These are phyloP conservation scores for Magnusiomyces fungicola DNA, from an alignment of 1,139 yeast genomes.

Conservation along the genomic window DNA sequence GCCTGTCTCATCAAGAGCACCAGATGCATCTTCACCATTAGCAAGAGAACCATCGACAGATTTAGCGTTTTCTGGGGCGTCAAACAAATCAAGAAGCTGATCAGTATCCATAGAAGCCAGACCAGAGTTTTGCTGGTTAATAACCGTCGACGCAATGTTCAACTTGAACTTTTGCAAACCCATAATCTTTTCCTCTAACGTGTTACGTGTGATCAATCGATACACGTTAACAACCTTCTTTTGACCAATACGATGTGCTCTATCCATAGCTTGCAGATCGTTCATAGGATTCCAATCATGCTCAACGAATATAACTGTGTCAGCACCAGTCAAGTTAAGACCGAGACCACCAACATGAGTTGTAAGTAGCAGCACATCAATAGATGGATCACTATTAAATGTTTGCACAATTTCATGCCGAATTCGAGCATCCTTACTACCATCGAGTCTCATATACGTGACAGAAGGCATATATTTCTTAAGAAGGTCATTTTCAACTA, in stretches of 20 bases:
- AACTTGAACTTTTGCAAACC: constrained; percentile 95
- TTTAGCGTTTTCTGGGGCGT: constrained; percentile 48
- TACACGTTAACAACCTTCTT: constrained; percentile 95
- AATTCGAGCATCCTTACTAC: constrained; percentile 86
- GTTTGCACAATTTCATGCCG: constrained; percentile 87
- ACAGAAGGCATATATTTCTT: constrained; percentile 83
- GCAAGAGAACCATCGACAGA: constrained; percentile 37
- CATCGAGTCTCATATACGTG: constrained; percentile 91
- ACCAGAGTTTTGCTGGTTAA: constrained; percentile 94
- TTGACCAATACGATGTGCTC: constrained; percentile 98
- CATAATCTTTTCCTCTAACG: constrained; percentile 96
- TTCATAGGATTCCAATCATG: constrained; percentile 99
- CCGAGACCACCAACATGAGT: constrained; percentile 99
- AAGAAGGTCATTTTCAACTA: constrained; percentile 85
- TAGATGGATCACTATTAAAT: constrained; percentile 94
- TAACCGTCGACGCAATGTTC: constrained; percentile 93
- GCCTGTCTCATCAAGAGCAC: constrained; percentile 46
- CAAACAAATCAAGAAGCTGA: constrained; percentile 85
- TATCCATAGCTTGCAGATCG: constrained; percentile 98
- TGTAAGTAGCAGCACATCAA: constrained; percentile 83
- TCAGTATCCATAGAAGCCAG: constrained; percentile 94
- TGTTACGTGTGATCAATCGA: constrained; percentile 82
- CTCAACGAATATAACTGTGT: constrained; percentile 95
- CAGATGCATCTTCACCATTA: constrained; percentile 33
- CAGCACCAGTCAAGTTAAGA: constrained; percentile 94